Evolutionary conservation across 2,329 filamentous ascomycete species (phyloP), one percentile per base, ranked within the genome.

Genomic region (Leptographium lundbergii): DNA sequence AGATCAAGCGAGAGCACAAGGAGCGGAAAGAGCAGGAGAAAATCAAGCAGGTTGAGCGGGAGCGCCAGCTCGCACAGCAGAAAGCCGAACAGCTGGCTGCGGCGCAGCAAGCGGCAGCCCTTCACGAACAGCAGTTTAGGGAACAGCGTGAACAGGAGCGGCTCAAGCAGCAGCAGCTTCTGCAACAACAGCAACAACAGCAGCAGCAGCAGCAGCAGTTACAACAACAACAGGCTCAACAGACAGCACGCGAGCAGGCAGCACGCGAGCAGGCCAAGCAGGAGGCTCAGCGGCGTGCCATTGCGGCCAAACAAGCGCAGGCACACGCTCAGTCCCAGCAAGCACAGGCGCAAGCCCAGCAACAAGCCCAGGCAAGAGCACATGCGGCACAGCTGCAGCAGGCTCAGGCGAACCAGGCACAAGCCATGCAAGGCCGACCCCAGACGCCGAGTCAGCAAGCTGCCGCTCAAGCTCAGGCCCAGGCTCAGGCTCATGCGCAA

Each of bases 21-120:
- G 89, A 95, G 69, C 87, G 85, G 67, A 85, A 85, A 64, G 86
- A 87, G 61, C 82, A 86, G 60, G 88, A 94, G 66, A 90, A 90
- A 71, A 76, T 83, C 58, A 81, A 85, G 63, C 81, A 86, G 60
- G 77, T 78, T 22, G 81, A 85, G 62, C 79, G 80, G 54, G 80
- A 81, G 63, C 77, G 78, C 57, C 77, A 79, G 62, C 69, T 82
- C 29, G 75, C 77, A 56, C 68, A 72, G 47, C 74, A 78, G 60
- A 74, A 78, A 60, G 78, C 81, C 64, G 72, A 74, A 57, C 69
- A 75, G 39, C 72, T 75, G 59, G 48, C 45, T 56, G 47, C 52
- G 19, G 58, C 58, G 32, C 66, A 63, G 59, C 57, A 61, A 25
- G 50, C 52, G 11, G 58, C 58, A 5, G 45, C 32, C 0, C 39